phyloP scores from a whole-genome alignment of 495 filamentous ascomycete genomes.

The Durotheca rogersii region DNA sequence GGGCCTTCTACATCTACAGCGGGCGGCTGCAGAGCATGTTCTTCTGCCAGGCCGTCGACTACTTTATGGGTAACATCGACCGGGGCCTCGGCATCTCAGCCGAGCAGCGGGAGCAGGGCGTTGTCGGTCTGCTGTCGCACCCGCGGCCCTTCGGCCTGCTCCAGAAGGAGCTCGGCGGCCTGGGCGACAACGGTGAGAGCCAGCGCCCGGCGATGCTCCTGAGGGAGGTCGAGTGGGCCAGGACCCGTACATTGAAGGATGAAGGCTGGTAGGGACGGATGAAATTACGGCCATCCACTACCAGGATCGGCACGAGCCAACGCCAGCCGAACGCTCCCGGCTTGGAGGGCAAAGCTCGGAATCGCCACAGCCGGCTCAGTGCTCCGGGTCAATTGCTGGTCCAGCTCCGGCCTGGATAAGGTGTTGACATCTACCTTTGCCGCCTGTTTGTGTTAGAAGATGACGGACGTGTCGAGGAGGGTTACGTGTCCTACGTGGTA shows the following conservation, averaged over 20 bases:
- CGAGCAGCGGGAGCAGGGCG: conserved; percentile 12
- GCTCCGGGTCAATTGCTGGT: too few relatives aligned
- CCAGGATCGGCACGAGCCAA: too few relatives aligned
- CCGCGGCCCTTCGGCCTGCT: conserved; percentile 17
- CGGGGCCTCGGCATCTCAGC: conserved; percentile 15
- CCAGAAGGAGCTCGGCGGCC: conserved; percentile 12
- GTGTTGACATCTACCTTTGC: too few relatives aligned
- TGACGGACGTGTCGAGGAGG: too few relatives aligned
- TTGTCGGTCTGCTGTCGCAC: conserved; percentile 9
- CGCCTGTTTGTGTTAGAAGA: too few relatives aligned
- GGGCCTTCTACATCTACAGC: conserved; percentile 26
- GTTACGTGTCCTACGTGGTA: too few relatives aligned
- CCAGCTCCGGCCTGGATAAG: too few relatives aligned
- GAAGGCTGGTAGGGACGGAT: conserved; percentile 17
- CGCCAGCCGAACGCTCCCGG: too few relatives aligned
- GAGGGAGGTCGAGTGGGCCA: conserved; percentile 18
- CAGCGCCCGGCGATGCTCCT: conserved; percentile 8
- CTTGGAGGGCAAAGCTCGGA: too few relatives aligned
- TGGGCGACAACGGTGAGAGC: background rate
- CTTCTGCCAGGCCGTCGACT: conserved; percentile 23
- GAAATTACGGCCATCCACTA: too few relatives aligned
- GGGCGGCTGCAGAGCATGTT: conserved; percentile 24
- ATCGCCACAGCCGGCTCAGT: too few relatives aligned
- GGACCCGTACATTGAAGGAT: conserved; percentile 6
- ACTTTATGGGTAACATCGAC: conserved; percentile 28